These are phyloP conservation scores for Herpotrichia juniperi DNA, from an alignment of 2,329 filamentous ascomycete species.

Conservation along the genomic window DNA sequence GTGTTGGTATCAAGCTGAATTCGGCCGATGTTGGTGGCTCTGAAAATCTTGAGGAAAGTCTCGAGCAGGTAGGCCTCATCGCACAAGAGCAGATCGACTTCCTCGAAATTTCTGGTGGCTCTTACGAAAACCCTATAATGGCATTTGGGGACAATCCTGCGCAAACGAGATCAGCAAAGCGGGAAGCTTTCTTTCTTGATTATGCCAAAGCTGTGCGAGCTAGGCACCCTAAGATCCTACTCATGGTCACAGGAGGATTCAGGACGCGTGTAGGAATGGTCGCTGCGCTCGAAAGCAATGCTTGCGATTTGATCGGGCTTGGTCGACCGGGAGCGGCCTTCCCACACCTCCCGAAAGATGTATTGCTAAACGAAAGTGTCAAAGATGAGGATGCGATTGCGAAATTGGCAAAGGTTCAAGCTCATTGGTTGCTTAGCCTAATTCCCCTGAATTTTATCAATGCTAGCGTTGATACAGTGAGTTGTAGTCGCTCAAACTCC, in stretches of 20 bases:
- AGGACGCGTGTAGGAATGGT: conserved; percentile 61
- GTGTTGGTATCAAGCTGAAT: conserved; percentile 59
- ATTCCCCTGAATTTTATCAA: conserved; percentile 5
- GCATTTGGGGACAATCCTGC: conserved; percentile 3
- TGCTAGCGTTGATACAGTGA: conserved; percentile 7
- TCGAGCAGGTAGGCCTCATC: conserved; percentile 64
- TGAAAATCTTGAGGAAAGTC: conserved; percentile 53
- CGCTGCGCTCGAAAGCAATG: conserved; percentile 52
- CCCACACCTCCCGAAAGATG: conserved; percentile 14
- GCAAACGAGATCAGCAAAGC: conserved; percentile 5
- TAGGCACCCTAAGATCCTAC: conserved; percentile 38
- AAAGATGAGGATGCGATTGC: conserved; percentile 14
- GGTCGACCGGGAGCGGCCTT: conserved; percentile 13
- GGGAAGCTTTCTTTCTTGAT: conserved; percentile 59
- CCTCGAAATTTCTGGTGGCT: conserved; percentile 71
- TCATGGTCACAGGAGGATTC: conserved; percentile 64
- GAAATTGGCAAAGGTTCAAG: conserved; percentile 1
- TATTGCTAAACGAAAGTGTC: conserved; percentile 17
- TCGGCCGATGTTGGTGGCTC: conserved; percentile 54
- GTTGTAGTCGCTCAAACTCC: background rate
- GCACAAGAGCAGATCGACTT: conserved; percentile 64
- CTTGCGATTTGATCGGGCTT: conserved; percentile 18
- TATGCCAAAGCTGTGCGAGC: conserved; percentile 61
- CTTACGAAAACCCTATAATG: conserved; percentile 24
- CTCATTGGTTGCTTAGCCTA: conserved; percentile 1